Evolutionary conservation across 2,329 filamentous ascomycete species (phyloP).

Genomic region (Aspergillus pseudonomiae): DNA sequence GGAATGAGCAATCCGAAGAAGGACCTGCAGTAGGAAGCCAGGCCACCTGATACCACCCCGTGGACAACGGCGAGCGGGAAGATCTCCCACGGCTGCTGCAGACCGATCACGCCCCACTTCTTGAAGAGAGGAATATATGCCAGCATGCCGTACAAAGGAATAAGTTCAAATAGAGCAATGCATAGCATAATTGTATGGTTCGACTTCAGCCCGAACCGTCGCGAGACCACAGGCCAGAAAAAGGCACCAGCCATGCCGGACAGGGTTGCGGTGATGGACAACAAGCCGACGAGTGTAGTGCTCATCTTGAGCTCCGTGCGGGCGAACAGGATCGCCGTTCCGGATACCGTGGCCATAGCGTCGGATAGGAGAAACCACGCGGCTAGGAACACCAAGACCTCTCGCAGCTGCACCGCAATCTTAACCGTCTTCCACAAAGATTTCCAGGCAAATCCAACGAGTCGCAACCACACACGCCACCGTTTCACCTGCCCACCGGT

Average conservation of each 20-base stretch:
- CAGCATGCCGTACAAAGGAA: slow-evolving; percentile 82
- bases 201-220: slow-evolving; percentile 66
- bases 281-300: slow-evolving; percentile 77
- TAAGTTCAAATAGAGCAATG: slow-evolving; percentile 84
- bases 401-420: slow-evolving; percentile 69
- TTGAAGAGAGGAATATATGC: slow-evolving; percentile 79
- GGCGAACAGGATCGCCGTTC: slow-evolving; percentile 87
- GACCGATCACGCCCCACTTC: slow-evolving; percentile 71
- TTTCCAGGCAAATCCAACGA: slow-evolving; percentile 79
- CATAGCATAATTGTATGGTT: slow-evolving; percentile 87
- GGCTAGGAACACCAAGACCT: slow-evolving; percentile 78
- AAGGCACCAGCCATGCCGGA: slow-evolving; percentile 83
- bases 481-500: slow-evolving; percentile 19
- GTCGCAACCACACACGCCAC: slow-evolving; percentile 61
- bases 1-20: slow-evolving; percentile 88
- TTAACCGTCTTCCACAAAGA: slow-evolving; percentile 76
- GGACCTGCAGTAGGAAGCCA: slow-evolving; percentile 83
- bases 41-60: slow-evolving; percentile 81
- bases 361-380: slow-evolving; percentile 93
- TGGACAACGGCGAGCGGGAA: slow-evolving; percentile 85
- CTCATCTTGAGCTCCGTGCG: slow-evolving; percentile 86
- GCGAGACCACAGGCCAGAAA: slow-evolving; percentile 76
- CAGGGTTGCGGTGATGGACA: slow-evolving; percentile 83
- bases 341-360: slow-evolving; percentile 85
- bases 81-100: slow-evolving; percentile 92